Evolutionary conservation across 257 asterid genomes (phyloP).

Genomic region (Rehmannia glutinosa): DNA sequence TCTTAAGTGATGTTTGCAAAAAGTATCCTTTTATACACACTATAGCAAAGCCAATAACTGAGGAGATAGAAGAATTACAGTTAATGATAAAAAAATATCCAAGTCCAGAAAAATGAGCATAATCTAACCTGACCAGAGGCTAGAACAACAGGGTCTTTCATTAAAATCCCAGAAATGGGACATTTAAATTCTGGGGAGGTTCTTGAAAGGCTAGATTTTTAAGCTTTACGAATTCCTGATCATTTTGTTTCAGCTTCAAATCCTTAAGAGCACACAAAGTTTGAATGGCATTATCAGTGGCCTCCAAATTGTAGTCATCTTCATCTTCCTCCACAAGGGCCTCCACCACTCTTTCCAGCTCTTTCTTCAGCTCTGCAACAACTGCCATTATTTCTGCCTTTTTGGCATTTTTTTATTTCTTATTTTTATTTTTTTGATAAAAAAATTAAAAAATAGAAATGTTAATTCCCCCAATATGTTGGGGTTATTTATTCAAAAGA

Average conservation of each 20-base stretch:
- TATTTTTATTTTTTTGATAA: no score
- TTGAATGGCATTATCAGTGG: slow-evolving; percentile 33
- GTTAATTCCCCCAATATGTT: background rate
- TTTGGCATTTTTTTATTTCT: slow-evolving; percentile 20
- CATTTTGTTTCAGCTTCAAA: slow-evolving; percentile 16
- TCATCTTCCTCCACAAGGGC: slow-evolving; percentile 33
- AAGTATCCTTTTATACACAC: no score
- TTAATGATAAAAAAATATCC: background rate
- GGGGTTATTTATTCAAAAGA: background rate
- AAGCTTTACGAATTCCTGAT: background rate
- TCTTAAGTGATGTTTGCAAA: no score
- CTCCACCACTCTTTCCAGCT: slow-evolving; percentile 33
- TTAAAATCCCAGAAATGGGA: slow-evolving; percentile 44
- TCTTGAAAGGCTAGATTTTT: slow-evolving; percentile 6
- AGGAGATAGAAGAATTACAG: no score
- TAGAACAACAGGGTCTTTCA: slow-evolving; percentile 54
- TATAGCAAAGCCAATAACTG: no score
- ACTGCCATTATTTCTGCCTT: background rate
- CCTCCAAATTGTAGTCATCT: slow-evolving; percentile 25
- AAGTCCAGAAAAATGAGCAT: background rate
- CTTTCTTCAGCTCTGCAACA: slow-evolving; percentile 38
- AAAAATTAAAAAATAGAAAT: no score
- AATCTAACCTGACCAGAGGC: slow-evolving; percentile 55
- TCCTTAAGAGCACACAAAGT: slow-evolving; percentile 31
- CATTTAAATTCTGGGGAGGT: slow-evolving; percentile 44